These are phyloP conservation scores for Diaporthe humulicola DNA, from an alignment of 2,329 filamentous ascomycete species.

Conservation along the genomic window DNA sequence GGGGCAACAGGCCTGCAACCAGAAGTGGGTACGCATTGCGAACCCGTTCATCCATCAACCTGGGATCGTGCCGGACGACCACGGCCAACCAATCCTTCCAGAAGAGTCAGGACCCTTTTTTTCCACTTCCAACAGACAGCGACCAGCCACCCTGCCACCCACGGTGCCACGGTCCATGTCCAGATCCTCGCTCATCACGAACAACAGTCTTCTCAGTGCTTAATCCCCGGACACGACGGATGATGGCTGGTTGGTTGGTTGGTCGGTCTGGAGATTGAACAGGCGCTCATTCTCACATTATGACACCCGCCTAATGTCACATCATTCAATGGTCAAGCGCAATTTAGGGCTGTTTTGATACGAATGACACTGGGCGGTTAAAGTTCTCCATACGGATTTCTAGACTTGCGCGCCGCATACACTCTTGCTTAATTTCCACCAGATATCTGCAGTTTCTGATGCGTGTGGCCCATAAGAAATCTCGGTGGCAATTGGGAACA, in stretches of 20 bases:
- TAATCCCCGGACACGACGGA: constrained; percentile 26
- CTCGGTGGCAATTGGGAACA: constrained; percentile 16
- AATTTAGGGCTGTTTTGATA: constrained; percentile 24
- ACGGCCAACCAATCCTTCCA: constrained; percentile 37
- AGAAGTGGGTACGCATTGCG: constrained; percentile 26
- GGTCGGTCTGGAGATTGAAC: neutral
- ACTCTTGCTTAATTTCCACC: neutral
- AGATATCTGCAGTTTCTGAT: constrained; percentile 8
- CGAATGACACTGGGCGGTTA: constrained; percentile 6
- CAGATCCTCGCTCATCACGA: neutral
- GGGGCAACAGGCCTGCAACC: constrained; percentile 20
- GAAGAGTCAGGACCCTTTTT: constrained; percentile 25
- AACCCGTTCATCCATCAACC: constrained; percentile 30
- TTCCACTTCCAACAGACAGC: constrained; percentile 7
- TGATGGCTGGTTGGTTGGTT: neutral
- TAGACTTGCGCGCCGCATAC: neutral
- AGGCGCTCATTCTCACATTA: neutral
- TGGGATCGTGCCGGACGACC: constrained; percentile 31
- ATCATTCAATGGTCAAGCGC: constrained; percentile 1
- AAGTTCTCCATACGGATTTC: neutral
- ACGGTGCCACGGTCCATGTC: neutral
- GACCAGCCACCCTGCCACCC: constrained; percentile 1
- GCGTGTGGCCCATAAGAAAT: constrained; percentile 27
- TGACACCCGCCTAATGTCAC: neutral
- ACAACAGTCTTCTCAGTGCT: constrained; percentile 1